Base-by-base conservation (phyloP, 768 basidiomycete genomes). In the Suillus sp. region DNA sequence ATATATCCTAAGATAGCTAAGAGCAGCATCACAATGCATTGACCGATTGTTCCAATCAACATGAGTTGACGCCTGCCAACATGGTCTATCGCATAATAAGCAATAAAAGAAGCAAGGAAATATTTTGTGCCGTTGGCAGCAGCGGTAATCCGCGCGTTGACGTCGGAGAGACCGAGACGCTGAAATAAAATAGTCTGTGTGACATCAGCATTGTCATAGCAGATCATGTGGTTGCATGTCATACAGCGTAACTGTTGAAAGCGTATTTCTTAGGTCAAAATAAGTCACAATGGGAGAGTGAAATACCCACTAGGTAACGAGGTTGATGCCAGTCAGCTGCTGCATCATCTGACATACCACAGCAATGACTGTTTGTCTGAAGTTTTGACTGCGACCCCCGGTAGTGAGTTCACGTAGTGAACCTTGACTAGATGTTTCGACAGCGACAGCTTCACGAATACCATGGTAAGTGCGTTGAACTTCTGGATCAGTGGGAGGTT, bases 11-110 rank as follows among this genome's bases (percentile, higher is more conserved):
- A 59, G 34, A 68, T 59, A 59, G 74, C 72, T 16, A 77, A 67
- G 60, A 76, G 55, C 25, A 68, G 61, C 75, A 78, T 76, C 8
- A 71, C 70, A 14, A 62, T 42, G 20, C 62, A 66, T 62, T 71
- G 55, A 68, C 80, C 81, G 60, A 76, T 66, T 27, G 82, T 78
- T 50, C 83, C 83, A 66, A 72, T 74, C 69, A 83, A 74, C 61
- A 84, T 78, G 50, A 84, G 71, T 40, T 74, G 74, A 62, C 83
- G 77, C 62, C 83, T 78, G 62, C 83, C 83, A 69, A 81, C 77
- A 62, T 75, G 71, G 70, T 85, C 83, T 67, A 84, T 78, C 61
- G 78, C 75, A 68, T 75, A 81, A 74, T 84, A 81, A 27, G 80
- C 80, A 64, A 81, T 73, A 18, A 82, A 78, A 40, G 83, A 83